Base-by-base conservation (phyloP, 2,329 filamentous ascomycete genomes). In the Colletotrichum sp. region DNA sequence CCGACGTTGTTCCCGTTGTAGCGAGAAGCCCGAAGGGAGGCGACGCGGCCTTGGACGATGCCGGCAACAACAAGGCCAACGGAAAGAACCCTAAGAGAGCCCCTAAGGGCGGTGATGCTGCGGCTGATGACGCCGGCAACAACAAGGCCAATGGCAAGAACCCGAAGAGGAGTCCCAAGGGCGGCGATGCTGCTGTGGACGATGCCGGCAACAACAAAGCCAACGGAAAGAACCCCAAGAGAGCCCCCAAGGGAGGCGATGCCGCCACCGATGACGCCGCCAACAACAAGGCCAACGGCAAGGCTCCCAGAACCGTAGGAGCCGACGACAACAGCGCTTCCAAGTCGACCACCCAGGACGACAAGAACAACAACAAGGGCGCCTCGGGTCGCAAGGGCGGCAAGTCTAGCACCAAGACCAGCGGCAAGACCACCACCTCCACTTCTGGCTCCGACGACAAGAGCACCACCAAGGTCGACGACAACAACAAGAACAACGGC, bases 401-500 rank as follows among this genome's bases (percentile, higher is more conserved):
- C 0, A 49, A 49, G 44, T n/a, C 18, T 18, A 1, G 44, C 44
- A 12, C 9, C 18, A 49, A 49, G 44, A 7, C 44, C 44, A 49
- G 10, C 44, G 16, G 36, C 36, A 39, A 39, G 36, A 39, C 15
- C 15, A 39, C 16, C 8, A 36, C 34, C 34, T 36, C 39, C 39
- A 44, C 39, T 1, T 18, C 26, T 21, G 55, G 34, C 32, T 69
- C 68, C 18, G 68, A 64, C 9, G 36, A 52, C n/a, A 68, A 68
- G 39, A 49, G 39, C 39, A 49, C 39, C n/a, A 59, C 26, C 10
- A 32, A 62, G 26, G 30, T 30, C 8, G 30, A 62, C 15, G 39
- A 49, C 32, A 72, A 65, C 21, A 16, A 74, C 66, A 73, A 73
- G 66, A 66, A 67, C 44, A 73, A 70, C 66, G 69, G 24, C 21